These are phyloP conservation scores for Petunia hybrid DNA, from an alignment of 305 asterid species.

Conservation along the genomic window DNA sequence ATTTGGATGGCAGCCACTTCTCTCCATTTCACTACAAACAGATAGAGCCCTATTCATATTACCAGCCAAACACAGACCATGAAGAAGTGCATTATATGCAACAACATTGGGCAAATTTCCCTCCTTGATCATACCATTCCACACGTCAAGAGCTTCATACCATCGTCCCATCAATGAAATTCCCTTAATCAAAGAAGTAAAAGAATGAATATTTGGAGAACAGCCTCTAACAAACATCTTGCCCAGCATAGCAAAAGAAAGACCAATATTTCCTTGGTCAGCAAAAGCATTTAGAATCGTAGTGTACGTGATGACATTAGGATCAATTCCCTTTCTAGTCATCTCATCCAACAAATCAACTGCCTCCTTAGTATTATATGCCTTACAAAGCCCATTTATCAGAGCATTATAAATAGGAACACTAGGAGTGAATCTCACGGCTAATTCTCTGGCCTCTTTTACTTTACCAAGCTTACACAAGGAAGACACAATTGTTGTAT, in stretches of 20 bases:
- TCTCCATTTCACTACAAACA: conserved; percentile 63
- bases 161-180: conserved; percentile 55
- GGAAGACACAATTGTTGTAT: conserved; percentile 74
- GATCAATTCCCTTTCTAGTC: conserved; percentile 54
- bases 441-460: conserved; percentile 71
- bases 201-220: conserved; percentile 70
- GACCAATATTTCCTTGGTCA: conserved; percentile 55
- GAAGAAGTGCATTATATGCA: conserved; percentile 74
- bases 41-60: conserved; percentile 57
- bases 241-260: conserved; percentile 68
- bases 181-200: conserved; percentile 81
- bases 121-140: conserved; percentile 59
- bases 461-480: conserved; percentile 69
- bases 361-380: conserved; percentile 53
- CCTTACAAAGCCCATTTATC: conserved; percentile 69
- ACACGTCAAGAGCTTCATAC: conserved; percentile 65
- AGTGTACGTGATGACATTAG: conserved; percentile 77
- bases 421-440: conserved; percentile 50
- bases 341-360: conserved; percentile 68
- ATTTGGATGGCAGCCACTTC: conserved; percentile 56
- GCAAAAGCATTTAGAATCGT: conserved; percentile 58
- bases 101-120: conserved; percentile 71
- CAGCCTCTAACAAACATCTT: conserved; percentile 78
- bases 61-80: conserved; percentile 69
- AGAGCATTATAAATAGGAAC: conserved; percentile 75